These are phyloP conservation scores for Pseudogymnoascus pannorum DNA, from an alignment of 2,329 filamentous ascomycete species.

Conservation along the genomic window DNA sequence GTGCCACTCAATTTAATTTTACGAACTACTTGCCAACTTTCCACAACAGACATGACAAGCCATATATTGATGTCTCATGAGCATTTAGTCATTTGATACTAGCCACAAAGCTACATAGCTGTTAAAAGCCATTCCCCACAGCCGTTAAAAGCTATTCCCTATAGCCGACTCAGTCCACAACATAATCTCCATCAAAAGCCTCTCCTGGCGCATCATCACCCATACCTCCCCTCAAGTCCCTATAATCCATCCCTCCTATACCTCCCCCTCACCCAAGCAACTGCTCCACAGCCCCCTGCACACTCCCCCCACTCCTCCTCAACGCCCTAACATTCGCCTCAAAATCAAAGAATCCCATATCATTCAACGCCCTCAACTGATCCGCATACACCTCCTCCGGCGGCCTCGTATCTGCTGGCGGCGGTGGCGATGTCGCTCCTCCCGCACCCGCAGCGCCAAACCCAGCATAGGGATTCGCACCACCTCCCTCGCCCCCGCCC, in stretches of 20 bases:
- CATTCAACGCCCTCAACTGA: conserved; percentile 87
- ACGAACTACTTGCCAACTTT: neutral
- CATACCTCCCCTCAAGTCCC: neutral
- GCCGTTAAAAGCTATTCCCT: neutral
- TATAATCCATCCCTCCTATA: neutral
- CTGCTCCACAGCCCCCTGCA: conserved; percentile 83
- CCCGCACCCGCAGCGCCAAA: conserved; percentile 33
- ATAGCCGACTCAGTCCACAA: neutral
- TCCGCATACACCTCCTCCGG: conserved; percentile 90
- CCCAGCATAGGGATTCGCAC: conserved; percentile 36
- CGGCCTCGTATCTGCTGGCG: conserved; percentile 72
- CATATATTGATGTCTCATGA: neutral
- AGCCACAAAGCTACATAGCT: neutral
- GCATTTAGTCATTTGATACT: neutral
- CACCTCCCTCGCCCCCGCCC: conserved; percentile 15
- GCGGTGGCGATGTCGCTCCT: conserved; percentile 34
- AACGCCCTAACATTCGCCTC: conserved; percentile 86
- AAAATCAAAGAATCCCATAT: conserved; percentile 98
- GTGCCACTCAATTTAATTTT: neutral
- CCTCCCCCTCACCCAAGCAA: conserved; percentile 37
- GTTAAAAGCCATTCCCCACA: neutral
- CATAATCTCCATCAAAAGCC: neutral
- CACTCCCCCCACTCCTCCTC: conserved; percentile 81
- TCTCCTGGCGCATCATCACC: neutral
- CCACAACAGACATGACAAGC: neutral